Conservation (phyloP, 441 rosid genomes). For the Flueggea neowawraea region DNA sequence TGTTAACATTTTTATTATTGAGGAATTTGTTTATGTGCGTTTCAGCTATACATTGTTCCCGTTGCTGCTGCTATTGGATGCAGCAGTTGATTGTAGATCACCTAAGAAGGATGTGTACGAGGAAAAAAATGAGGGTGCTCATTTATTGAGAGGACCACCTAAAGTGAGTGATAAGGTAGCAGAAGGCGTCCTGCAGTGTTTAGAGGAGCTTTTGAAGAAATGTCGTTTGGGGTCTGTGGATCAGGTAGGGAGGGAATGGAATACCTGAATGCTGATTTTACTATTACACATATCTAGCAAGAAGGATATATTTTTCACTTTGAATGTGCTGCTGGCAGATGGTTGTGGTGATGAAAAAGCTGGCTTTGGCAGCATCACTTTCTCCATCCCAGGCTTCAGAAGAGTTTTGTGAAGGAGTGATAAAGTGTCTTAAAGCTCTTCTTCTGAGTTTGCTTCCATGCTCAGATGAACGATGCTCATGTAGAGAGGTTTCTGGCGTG, state of each 20-base stretch:
- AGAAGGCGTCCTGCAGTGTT: constrained; percentile 72
- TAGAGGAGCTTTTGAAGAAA: constrained; percentile 82
- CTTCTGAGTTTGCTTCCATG: constrained; percentile 57
- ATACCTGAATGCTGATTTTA: background rate
- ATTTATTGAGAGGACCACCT: constrained; percentile 17
- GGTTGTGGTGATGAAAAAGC: constrained; percentile 76
- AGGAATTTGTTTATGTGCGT: constrained; percentile 1
- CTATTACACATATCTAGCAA: background rate
- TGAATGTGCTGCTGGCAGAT: constrained; percentile 40
- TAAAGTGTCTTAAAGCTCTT: constrained; percentile 75
- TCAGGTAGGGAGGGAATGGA: constrained; percentile 52
- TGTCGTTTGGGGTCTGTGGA: constrained; percentile 62
- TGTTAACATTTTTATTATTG: background rate
- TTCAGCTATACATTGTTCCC: constrained; percentile 86
- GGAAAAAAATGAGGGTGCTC: constrained; percentile 6
- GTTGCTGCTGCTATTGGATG: constrained; percentile 80
- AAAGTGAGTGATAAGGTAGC: constrained; percentile 78
- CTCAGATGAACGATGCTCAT: constrained; percentile 56
- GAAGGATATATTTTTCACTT: background rate
- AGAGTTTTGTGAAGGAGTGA: constrained; percentile 90
- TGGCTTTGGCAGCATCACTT: constrained; percentile 70
- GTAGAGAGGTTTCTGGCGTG: constrained; percentile 47
- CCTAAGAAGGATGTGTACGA: constrained; percentile 22
- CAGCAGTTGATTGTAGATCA: constrained; percentile 60
- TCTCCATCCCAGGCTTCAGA: constrained; percentile 81